Percentiles rank a stretch among this genome's conserved stretches.
Conservation (phyloP, 345 rosid species). For the Gynandropsis gynandra region DNA sequence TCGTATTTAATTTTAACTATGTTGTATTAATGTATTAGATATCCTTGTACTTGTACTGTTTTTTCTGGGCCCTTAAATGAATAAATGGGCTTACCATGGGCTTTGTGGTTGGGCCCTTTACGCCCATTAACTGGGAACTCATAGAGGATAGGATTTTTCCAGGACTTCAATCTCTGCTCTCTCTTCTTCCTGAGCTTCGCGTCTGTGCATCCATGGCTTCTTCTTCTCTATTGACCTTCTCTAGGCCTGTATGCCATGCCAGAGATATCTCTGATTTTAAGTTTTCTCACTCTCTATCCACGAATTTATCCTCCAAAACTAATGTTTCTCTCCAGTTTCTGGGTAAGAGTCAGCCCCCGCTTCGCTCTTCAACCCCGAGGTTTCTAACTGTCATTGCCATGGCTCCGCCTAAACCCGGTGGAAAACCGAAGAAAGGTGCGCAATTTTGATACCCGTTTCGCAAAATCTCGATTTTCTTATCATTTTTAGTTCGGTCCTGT, state of each 20-base stretch:
- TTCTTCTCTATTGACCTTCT: conserved; percentile 34
- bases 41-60: too few relatives aligned
- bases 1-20: too few relatives aligned
- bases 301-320: conserved; percentile 42
- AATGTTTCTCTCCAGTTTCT: conserved; percentile 43
- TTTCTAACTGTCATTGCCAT: conserved; percentile 74
- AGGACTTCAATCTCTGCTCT: conserved; percentile 1
- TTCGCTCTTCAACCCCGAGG: conserved; percentile 44
- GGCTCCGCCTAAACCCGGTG: conserved; percentile 93
- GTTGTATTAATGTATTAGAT: too few relatives aligned
- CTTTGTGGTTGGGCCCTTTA: neutral
- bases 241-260: conserved; percentile 16
- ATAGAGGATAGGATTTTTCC: conserved; percentile 29
- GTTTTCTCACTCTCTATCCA: conserved; percentile 37
- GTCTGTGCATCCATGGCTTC: conserved; percentile 44
- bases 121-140: conserved; percentile 18
- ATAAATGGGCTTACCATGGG: conserved; percentile 1
- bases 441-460: conserved; percentile 9
- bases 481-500: neutral
- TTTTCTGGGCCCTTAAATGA: neutral
- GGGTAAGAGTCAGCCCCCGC: conserved; percentile 34
- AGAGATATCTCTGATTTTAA: conserved; percentile 16
- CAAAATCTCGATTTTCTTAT: neutral
- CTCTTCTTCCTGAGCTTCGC: neutral
- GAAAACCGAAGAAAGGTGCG: conserved; percentile 77